Percentiles rank a stretch among this genome's conserved stretches.
Evolutionary conservation across 257 asterid genomes (phyloP).

Genomic region (Ligustrum vulgare): DNA sequence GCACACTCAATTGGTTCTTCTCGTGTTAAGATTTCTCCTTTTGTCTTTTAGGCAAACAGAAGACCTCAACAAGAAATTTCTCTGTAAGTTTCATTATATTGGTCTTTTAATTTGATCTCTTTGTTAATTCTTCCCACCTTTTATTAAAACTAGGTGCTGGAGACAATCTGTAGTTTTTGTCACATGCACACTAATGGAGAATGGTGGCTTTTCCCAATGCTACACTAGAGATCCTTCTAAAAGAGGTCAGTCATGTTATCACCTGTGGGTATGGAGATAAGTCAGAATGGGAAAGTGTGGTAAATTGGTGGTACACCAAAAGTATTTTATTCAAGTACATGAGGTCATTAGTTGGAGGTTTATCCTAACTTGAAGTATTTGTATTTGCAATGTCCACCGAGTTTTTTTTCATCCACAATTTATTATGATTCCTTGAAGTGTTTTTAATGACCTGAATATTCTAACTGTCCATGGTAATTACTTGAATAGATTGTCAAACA

Average conservation of each 20-base stretch:
- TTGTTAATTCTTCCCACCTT: slow-evolving; percentile 14
- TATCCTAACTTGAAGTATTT: too few relatives aligned
- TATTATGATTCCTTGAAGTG: too few relatives aligned
- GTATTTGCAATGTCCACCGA: too few relatives aligned
- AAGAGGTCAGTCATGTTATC: slow-evolving; percentile 97
- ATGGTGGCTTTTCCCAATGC: slow-evolving; percentile 96
- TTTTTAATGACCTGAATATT: too few relatives aligned
- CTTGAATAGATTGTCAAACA: too few relatives aligned
- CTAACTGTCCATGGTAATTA: too few relatives aligned
- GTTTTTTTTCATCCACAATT: too few relatives aligned
- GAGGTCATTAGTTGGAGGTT: too few relatives aligned
- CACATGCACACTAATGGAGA: slow-evolving; percentile 94
- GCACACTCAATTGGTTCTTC: neutral
- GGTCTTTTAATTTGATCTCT: slow-evolving; percentile 4
- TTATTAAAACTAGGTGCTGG: slow-evolving; percentile 68
- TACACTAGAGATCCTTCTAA: slow-evolving; percentile 82
- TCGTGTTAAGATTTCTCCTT: neutral
- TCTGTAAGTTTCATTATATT: slow-evolving; percentile 5
- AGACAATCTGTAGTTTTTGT: slow-evolving; percentile 94
- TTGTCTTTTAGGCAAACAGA: neutral
- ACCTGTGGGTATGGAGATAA: slow-evolving; percentile 99
- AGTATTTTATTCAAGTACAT: too few relatives aligned
- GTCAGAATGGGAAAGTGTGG: slow-evolving; percentile 98
- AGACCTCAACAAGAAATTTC: neutral
- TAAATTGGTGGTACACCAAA: slow-evolving; percentile 33